Percentiles rank a stretch among this genome's conserved stretches.
Evolutionary conservation across 768 basidiomycete species (phyloP).

Genomic region (Phlebiopsis gigantea): DNA sequence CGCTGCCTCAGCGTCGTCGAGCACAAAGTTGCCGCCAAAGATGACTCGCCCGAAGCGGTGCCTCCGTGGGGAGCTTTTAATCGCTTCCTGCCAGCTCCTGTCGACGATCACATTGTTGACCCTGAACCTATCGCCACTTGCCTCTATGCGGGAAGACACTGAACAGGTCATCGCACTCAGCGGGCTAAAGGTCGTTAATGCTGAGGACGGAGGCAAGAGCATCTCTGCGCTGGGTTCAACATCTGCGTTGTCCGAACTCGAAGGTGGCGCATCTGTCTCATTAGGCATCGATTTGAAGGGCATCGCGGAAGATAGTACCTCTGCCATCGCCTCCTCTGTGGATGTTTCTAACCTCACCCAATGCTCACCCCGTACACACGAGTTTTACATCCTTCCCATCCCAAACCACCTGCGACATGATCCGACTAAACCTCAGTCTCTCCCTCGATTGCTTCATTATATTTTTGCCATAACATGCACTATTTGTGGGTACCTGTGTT

Average conservation of each 20-base stretch:
- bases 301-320: background rate
- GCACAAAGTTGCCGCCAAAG: background rate
- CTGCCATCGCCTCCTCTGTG: background rate
- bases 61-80: background rate
- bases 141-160: background rate
- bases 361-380: background rate
- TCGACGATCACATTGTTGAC: background rate
- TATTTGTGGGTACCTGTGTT: conserved; percentile 28
- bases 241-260: background rate
- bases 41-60: background rate
- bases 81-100: background rate
- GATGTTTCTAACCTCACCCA: background rate
- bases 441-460: conserved; percentile 35
- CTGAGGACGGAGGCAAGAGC: background rate
- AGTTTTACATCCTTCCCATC: conserved; percentile 44
- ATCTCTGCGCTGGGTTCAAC: background rate
- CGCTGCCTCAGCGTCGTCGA: background rate
- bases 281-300: background rate
- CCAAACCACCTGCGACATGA: conserved; percentile 38
- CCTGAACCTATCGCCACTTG: background rate
- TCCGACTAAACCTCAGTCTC: conserved; percentile 31
- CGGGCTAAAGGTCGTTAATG: background rate
- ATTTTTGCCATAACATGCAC: conserved; percentile 45
- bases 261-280: background rate
- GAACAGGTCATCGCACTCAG: background rate